Base-by-base conservation (phyloP, 139 green algal genomes). In the Chlamydomonas incerta region DNA sequence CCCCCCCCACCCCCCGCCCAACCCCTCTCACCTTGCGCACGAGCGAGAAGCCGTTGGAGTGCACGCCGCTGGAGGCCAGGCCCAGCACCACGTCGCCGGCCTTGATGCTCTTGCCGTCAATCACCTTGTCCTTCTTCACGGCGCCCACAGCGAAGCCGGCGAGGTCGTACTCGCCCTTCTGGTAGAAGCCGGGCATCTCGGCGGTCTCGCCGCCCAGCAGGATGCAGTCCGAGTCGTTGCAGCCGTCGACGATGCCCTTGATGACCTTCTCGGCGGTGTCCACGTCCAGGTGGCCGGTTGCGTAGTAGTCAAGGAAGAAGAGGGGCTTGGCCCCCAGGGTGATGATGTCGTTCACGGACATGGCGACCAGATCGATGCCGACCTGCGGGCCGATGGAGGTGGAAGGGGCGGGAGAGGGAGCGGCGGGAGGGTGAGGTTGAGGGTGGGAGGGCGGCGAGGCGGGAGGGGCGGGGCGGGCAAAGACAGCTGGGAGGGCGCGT, bases 261-360 rank as follows among this genome's bases (percentile, higher is more conserved):
- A 99, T 93, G 21, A 99, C 96, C 71, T 94, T 81, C 90, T 99
- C 97, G 13, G 97, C 97, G 20, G 87, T 80, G 87, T 99, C 97
- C 11, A 99, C 97, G 79, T 99, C 96, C 62, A 99, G 93, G 66
- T 92, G 88, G 37, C 94, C 95, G 26, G 95, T 98, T 29, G 97
- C 97, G 91, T 96, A 99, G 92, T 99, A 99, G 90, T 99, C 97
- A 18, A 99, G 90, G 93, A 99, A 99, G 91, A 99, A 99, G 72
- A 99, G 91, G 3, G 97, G 97, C 87, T 96, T 93, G n/a, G 97
- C 97, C 41, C 97, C 97, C 41, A 87, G 94, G 8, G 95, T 98
- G 41, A 99, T 92, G 71, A 99, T 98, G 90, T 99, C 97, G 81
- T 99, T 99, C 11, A 99, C 97, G 77, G 91, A 96, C 96, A 98